Evolutionary conservation across 306 rosid species (phyloP).

Genomic region (Sesbania bispinosa): DNA sequence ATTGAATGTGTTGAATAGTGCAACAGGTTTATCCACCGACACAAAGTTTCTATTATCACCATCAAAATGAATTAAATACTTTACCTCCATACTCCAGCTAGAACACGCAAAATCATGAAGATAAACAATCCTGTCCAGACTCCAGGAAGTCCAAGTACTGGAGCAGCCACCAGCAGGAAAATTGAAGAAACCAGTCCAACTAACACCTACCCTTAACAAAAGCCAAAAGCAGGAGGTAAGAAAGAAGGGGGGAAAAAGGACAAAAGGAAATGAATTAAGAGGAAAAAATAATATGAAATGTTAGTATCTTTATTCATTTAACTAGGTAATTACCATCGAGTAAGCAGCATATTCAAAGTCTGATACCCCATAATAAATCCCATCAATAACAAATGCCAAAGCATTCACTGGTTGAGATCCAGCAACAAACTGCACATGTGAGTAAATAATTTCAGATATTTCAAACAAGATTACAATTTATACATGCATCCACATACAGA

Average conservation of each 20-base stretch:
- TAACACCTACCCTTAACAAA: conserved; percentile 47
- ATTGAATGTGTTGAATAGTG: conserved; percentile 4
- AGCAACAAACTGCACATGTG: conserved; percentile 70
- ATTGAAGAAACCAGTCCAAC: conserved; percentile 65
- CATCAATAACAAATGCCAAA: conserved; percentile 89
- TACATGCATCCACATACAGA: conserved; percentile 2
- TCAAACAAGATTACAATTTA: conserved; percentile 14
- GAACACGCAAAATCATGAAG: conserved; percentile 82
- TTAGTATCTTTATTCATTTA: conserved; percentile 15
- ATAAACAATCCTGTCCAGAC: conserved; percentile 88
- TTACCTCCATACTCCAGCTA: conserved; percentile 88
- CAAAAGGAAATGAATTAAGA: conserved; percentile 7
- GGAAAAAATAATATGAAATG: neutral
- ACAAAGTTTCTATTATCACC: neutral
- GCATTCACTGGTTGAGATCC: conserved; percentile 97
- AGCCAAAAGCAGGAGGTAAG: neutral
- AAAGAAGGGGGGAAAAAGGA: neutral
- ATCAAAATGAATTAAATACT: conserved; percentile 14
- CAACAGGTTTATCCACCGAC: neutral
- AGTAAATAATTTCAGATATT: conserved; percentile 25
- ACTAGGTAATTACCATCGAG: conserved; percentile 63
- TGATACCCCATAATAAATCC: conserved; percentile 91
- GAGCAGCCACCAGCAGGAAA: conserved; percentile 65
- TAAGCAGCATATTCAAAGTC: conserved; percentile 90
- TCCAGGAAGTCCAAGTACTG: conserved; percentile 79